Percentiles rank a stretch among this genome's conserved stretches.
Conservation (phyloP, 1,284 basidiomycete species). For the Apiotrichum domesticum region DNA sequence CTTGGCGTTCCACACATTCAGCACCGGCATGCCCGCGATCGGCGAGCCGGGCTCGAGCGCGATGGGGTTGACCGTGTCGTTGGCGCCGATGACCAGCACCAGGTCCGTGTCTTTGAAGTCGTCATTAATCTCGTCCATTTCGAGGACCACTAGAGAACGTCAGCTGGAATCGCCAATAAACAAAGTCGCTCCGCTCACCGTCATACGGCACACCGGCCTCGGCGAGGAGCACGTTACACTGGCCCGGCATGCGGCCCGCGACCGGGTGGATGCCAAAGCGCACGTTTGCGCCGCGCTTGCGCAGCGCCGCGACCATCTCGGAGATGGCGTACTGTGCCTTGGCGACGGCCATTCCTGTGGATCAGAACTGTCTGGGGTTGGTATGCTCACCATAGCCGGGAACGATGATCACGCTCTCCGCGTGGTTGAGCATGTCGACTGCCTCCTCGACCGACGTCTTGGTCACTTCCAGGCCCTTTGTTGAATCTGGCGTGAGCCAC, state of each 20-base stretch:
- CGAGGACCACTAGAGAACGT: constrained; percentile 60
- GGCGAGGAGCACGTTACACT: constrained; percentile 78
- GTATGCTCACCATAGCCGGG: constrained; percentile 61
- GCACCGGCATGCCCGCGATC: constrained; percentile 81
- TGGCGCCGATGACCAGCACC: constrained; percentile 68
- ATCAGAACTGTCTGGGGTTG: background rate
- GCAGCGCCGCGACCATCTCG: constrained; percentile 65
- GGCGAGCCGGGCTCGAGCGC: constrained; percentile 75
- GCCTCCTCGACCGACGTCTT: constrained; percentile 70
- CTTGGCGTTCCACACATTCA: constrained; percentile 84
- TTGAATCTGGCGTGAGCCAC: constrained; percentile 52
- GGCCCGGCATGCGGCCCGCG: constrained; percentile 46
- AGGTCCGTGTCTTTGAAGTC: constrained; percentile 78
- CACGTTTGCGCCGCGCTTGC: constrained; percentile 66
- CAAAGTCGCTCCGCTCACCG: constrained; percentile 51
- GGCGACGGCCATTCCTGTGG: constrained; percentile 67
- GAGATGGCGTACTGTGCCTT: constrained; percentile 81
- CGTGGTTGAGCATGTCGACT: constrained; percentile 64
- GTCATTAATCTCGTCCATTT: constrained; percentile 89
- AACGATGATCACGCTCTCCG: constrained; percentile 79
- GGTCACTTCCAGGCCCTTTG: constrained; percentile 65
- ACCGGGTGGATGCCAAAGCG: constrained; percentile 47
- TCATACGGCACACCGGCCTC: constrained; percentile 84
- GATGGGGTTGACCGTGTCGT: constrained; percentile 83
- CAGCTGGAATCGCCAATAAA: background rate